These are phyloP conservation scores for Monilinia polystroma DNA, from an alignment of 2,329 filamentous ascomycete species.

Conservation along the genomic window DNA sequence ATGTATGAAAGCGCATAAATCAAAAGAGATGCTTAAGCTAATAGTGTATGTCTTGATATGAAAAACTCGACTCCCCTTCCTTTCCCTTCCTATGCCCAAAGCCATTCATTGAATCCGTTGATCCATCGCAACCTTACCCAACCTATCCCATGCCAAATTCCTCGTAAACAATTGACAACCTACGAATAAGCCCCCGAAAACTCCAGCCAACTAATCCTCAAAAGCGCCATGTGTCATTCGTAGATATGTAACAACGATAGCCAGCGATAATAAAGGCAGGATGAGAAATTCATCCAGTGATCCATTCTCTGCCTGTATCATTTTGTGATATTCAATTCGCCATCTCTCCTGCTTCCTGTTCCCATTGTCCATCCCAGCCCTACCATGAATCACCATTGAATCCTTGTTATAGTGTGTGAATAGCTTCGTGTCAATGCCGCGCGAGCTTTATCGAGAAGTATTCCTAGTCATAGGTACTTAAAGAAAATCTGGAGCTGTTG, in stretches of 20 bases:
- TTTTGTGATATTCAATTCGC: background rate
- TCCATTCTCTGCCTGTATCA: constrained; percentile 1
- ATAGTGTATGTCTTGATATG: constrained; percentile 5
- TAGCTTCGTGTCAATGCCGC: background rate
- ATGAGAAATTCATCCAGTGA: background rate
- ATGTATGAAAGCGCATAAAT: background rate
- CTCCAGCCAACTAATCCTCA: background rate
- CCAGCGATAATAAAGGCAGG: background rate
- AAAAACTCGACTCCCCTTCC: background rate
- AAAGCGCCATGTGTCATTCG: background rate
- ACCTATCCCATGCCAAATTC: background rate
- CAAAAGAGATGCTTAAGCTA: background rate
- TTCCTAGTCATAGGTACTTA: constrained; percentile 23
- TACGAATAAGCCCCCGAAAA: background rate
- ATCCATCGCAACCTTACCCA: constrained; percentile 6
- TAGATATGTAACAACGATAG: background rate
- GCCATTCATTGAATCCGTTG: background rate
- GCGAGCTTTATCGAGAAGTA: background rate
- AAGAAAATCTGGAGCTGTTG: constrained; percentile 42
- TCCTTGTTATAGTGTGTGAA: background rate
- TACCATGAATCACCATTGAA: background rate
- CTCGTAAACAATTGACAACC: background rate
- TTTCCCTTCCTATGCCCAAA: background rate
- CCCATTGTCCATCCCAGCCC: background rate
- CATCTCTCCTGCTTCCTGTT: background rate